Conservation (phyloP, 2,329 filamentous ascomycete species). For the Colletotrichum melonis region DNA sequence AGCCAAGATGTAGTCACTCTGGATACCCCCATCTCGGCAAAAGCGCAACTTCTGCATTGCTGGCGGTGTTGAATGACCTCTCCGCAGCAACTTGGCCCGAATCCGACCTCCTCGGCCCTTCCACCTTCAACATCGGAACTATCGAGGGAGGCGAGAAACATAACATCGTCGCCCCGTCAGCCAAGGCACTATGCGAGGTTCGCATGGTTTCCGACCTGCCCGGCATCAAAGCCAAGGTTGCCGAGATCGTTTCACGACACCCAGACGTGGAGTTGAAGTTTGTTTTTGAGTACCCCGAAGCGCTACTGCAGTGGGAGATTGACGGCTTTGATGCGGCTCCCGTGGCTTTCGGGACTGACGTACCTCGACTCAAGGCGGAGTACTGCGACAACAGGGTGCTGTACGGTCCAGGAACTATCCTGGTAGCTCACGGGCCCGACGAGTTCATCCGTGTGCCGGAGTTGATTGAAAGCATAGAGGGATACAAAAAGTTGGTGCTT, state of each 20-base stretch:
- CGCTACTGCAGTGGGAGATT: conserved; percentile 51
- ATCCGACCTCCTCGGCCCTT: conserved; percentile 50
- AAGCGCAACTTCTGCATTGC: conserved; percentile 47
- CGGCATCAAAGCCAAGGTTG: conserved; percentile 46
- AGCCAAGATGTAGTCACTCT: conserved; percentile 43
- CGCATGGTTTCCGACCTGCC: conserved; percentile 50
- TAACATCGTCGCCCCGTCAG: conserved; percentile 51
- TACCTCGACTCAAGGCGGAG: conserved; percentile 46
- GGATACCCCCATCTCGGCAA: conserved; percentile 49
- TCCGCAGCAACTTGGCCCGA: conserved; percentile 44
- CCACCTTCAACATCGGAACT: conserved; percentile 53
- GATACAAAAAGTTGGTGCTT: conserved; percentile 48
- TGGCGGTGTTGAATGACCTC: conserved; percentile 46
- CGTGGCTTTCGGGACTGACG: conserved; percentile 53
- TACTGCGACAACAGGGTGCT: conserved; percentile 47
- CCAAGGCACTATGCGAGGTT: conserved; percentile 52
- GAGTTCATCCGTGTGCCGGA: conserved; percentile 49
- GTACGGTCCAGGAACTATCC: conserved; percentile 53
- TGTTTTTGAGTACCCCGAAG: conserved; percentile 50
- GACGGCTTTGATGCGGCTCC: conserved; percentile 49
- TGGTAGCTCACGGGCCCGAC: conserved; percentile 50
- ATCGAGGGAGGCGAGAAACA: conserved; percentile 51
- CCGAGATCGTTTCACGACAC: conserved; percentile 45
- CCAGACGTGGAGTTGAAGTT: conserved; percentile 47
- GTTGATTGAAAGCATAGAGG: conserved; percentile 49